Evolutionary conservation across 1,284 basidiomycete genomes (phyloP).

Genomic region (Phaffia rhodozyma): DNA sequence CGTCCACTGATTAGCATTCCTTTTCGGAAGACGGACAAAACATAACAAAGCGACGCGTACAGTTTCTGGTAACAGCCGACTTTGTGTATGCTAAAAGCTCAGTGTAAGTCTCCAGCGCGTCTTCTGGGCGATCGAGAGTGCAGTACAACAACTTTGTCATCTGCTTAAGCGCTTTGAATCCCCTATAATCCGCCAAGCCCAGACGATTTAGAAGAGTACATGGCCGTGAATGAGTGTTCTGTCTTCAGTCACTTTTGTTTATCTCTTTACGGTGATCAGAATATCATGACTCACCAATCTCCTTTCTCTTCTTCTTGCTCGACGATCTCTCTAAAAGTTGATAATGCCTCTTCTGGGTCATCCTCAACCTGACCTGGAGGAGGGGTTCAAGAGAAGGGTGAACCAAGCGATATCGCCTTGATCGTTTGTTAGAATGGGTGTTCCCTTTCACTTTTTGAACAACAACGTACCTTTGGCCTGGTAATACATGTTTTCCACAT

Average conservation of each 20-base stretch:
- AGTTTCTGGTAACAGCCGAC: constrained; percentile 77
- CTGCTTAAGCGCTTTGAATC: constrained; percentile 97
- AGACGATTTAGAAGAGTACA: neutral
- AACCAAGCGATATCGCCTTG: too few species aligned
- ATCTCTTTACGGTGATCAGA: neutral
- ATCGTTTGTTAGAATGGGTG: too few species aligned
- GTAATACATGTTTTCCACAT: constrained; percentile 98
- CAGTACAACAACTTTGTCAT: constrained; percentile 90
- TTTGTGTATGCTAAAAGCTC: constrained; percentile 83
- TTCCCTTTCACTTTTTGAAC: too few species aligned
- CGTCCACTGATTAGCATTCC: too few species aligned
- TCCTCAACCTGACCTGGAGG: constrained; percentile 75
- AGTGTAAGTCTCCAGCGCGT: constrained; percentile 76
- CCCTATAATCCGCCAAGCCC: constrained; percentile 46
- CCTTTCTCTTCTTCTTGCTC: constrained; percentile 80
- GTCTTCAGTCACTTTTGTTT: neutral
- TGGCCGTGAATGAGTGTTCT: neutral
- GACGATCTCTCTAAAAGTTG: constrained; percentile 75
- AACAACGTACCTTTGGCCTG: constrained; percentile 70
- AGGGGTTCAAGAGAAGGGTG: too few species aligned
- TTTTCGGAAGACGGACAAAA: neutral
- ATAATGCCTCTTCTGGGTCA: constrained; percentile 73
- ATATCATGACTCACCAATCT: constrained; percentile 57
- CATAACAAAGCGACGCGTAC: constrained; percentile 24
- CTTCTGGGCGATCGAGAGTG: constrained; percentile 58